Conservation (phyloP, 2,329 filamentous ascomycete genomes). For the Scedosporium minutisporum region DNA sequence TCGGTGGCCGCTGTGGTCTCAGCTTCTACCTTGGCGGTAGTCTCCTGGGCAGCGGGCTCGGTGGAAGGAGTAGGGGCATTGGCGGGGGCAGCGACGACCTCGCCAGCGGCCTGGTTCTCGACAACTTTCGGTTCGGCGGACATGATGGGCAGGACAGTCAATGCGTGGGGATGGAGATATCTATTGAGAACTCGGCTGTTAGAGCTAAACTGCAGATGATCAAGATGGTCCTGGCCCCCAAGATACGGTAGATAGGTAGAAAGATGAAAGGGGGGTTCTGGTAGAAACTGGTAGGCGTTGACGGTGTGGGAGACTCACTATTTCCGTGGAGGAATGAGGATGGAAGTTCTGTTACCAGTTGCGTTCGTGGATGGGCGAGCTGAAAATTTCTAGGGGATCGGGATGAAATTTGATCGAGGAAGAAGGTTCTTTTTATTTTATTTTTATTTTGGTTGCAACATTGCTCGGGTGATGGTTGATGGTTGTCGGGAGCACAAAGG, state of each 20-base stretch:
- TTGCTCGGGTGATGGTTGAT: neutral
- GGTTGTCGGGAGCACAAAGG: neutral
- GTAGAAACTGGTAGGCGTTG: too few species aligned
- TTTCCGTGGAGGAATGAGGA: neutral
- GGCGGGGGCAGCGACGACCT: neutral
- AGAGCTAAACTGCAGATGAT: neutral
- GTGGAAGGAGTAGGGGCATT: conserved; percentile 5
- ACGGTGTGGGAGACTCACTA: neutral
- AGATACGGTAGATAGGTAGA: neutral
- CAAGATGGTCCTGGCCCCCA: neutral
- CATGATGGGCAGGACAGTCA: neutral
- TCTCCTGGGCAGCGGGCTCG: conserved; percentile 11
- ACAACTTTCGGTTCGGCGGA: neutral
- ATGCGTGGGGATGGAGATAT: neutral
- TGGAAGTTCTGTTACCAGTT: neutral
- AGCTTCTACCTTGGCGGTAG: conserved; percentile 9
- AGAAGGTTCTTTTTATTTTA: neutral
- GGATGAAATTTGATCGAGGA: neutral
- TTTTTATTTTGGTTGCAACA: neutral
- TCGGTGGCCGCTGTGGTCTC: conserved; percentile 5
- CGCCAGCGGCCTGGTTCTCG: neutral
- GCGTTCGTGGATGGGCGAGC: too few species aligned
- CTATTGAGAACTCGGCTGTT: neutral
- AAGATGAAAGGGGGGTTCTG: neutral
- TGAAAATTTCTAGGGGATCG: too few species aligned